Conservation (phyloP, 306 rosid genomes). For the Gynostemma pentaphyllum region DNA sequence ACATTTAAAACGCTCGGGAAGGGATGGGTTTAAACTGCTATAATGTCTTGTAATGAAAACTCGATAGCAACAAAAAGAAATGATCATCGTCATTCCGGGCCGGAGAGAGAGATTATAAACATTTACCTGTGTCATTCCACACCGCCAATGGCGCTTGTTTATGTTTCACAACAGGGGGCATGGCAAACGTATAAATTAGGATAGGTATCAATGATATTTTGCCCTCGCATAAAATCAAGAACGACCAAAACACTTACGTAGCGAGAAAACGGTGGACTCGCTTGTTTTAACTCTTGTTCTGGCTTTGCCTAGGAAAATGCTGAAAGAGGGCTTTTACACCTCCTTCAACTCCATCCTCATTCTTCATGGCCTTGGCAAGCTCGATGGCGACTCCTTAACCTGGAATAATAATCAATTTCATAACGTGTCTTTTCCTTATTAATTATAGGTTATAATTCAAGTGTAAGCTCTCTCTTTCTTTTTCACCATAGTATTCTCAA, state of each 20-base stretch:
- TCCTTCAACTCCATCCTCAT: conserved; percentile 90
- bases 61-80: conserved; percentile 1
- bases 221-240: conserved; percentile 22
- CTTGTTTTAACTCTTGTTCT: conserved; percentile 29
- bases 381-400: conserved; percentile 79
- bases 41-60: background rate
- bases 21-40: background rate
- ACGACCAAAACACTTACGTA: conserved; percentile 77
- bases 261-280: conserved; percentile 40
- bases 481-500: background rate
- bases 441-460: background rate
- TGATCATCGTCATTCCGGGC: background rate
- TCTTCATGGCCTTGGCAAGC: conserved; percentile 83
- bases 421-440: background rate
- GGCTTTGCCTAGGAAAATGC: conserved; percentile 53
- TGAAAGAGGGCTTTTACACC: conserved; percentile 96
- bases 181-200: background rate
- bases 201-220: background rate
- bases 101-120: background rate
- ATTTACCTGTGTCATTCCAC: conserved; percentile 1
- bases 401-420: conserved; percentile 19
- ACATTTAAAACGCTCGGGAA: background rate
- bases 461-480: background rate
- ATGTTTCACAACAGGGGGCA: conserved; percentile 3
- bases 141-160: background rate